These are phyloP conservation scores for Colletotrichum neosansevieriae DNA, from an alignment of 2,329 filamentous ascomycete species.

Conservation along the genomic window DNA sequence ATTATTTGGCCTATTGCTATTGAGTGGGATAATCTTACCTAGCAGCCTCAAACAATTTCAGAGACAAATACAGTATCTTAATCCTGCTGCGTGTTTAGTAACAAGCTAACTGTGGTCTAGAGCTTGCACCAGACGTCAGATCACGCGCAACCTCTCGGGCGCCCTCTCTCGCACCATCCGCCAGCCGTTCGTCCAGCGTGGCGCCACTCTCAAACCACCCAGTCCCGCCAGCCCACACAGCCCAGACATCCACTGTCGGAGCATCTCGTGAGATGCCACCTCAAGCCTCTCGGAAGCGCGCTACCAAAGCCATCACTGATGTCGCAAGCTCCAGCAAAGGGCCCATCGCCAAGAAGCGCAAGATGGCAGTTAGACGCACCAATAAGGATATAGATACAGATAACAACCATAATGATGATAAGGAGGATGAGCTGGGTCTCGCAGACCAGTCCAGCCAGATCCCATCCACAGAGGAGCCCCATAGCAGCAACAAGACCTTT, in stretches of 20 bases:
- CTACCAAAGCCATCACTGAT: not conserved
- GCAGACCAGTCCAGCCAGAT: not conserved
- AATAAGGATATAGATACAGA: not conserved
- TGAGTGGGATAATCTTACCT: not conserved
- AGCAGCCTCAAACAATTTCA: not conserved
- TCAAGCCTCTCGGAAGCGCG: not conserved
- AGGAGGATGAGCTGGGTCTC: not conserved
- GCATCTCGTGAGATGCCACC: not conserved
- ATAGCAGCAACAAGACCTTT: not conserved
- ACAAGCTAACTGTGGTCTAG: not conserved
- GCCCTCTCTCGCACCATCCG: not conserved
- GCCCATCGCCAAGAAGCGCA: not conserved
- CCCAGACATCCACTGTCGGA: not conserved
- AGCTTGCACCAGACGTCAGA: not conserved
- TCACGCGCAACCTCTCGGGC: not conserved
- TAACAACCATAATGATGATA: not conserved
- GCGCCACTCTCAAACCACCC: not conserved
- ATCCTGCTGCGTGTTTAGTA: not conserved
- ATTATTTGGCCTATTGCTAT: not conserved
- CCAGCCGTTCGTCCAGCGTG: not conserved
- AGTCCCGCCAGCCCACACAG: not conserved
- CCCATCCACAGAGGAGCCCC: not conserved
- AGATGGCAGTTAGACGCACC: not conserved
- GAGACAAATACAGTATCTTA: not conserved
- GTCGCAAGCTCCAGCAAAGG: not conserved